Conservation (phyloP, 116 monocot species). For the Trichopus zeylanicus region DNA sequence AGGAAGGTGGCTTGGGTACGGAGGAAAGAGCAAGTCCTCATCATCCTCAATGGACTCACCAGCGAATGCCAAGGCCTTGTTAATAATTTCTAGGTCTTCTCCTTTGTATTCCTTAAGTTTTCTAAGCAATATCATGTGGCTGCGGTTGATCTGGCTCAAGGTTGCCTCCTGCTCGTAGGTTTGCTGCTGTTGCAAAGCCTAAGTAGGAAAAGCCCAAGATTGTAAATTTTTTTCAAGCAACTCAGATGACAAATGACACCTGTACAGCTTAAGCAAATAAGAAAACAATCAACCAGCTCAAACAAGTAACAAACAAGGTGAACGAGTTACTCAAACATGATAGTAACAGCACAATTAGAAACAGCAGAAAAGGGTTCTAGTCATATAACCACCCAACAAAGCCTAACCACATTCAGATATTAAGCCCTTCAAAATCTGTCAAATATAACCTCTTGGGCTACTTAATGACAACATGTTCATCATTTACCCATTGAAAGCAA, state of each 20-base stretch:
- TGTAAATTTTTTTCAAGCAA: no score
- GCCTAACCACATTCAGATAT: no score
- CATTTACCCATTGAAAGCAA: no score
- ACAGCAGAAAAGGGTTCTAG: no score
- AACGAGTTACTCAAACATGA: no score
- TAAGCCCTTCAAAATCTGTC: no score
- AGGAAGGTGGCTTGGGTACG: neutral
- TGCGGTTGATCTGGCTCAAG: neutral
- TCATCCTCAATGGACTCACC: neutral
- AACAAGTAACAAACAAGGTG: no score
- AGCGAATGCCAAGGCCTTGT: neutral
- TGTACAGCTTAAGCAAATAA: neutral
- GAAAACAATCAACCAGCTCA: neutral
- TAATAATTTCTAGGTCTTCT: neutral
- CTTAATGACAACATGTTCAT: no score
- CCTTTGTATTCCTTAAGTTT: constrained; percentile 1
- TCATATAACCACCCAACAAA: no score
- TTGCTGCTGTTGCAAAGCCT: neutral
- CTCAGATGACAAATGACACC: no score
- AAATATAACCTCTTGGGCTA: no score
- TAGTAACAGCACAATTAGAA: no score
- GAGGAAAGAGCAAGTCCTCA: neutral
- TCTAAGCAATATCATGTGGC: neutral
- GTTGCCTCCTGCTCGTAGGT: neutral
- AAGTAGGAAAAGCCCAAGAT: neutral